Evolutionary conservation across 2,329 filamentous ascomycete species (phyloP), one percentile per base, ranked within the genome.

Genomic region (Colletotrichum zoysiae): DNA sequence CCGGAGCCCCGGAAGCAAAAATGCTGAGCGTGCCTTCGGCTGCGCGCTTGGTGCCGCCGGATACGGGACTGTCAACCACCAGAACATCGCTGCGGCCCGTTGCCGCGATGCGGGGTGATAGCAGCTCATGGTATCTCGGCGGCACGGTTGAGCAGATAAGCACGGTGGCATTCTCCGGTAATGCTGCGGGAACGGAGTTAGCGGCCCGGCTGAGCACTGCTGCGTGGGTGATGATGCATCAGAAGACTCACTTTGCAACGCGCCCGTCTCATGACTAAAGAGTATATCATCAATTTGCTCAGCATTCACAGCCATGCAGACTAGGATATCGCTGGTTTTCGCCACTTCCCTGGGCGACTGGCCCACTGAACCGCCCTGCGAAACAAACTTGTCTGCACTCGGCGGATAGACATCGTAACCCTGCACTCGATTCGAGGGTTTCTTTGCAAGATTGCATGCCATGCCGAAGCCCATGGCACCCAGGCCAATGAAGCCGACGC

Each of bases 1-100:
- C 82, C 0, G 84, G 80, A 0, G 85, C 81, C 0, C 86, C 90
- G 1, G 87, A 86, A 0, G 89, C 88, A 82, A 92, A 90, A 72
- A 92, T 91, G 0, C 87, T 89, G 5, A 95, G 82, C 0, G 92
- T 93, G 4, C 92, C 92, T 60, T 92, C 87, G 0, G 90, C 91
- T 1, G 92, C 92, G 44, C 92, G 86, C 12, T 87, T 84, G 0
- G 90, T 88, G 1, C 92, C 92, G 0, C 92, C 92, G 0, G 91
- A 93, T 0, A 95, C 92, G 0, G 92, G 92, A 30, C 88, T 87
- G 79, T 94, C 92, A 62, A 95, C 86, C 63, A 94, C 86, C 61
- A 85, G 83, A 40, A 74, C 62, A 9, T 74, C 73, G 3, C 42
- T n/a, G 11, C 73, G 67, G 26, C 73, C 73, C 55, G 51, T 44